phyloP scores from a whole-genome alignment of 2,329 filamentous ascomycete species.

The Talaromyces piceae region DNA sequence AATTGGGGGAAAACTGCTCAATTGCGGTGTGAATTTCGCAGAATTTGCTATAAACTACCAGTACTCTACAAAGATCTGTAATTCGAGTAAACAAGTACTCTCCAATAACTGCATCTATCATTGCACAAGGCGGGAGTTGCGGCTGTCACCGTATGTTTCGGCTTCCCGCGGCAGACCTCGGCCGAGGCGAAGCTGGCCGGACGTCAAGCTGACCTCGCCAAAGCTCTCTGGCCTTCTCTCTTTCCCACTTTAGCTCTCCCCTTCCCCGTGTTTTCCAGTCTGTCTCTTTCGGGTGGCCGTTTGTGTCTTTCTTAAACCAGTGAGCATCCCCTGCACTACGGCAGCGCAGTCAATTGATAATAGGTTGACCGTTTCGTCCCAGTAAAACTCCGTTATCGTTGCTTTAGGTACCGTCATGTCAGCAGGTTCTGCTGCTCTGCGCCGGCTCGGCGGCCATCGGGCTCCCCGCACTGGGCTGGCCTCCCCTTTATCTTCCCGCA shows the following conservation, averaged over 20 bases:
- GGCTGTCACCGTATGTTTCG: constrained; percentile 10
- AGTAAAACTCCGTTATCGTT: neutral
- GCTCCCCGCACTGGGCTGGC: constrained; percentile 35
- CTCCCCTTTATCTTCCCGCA: constrained; percentile 38
- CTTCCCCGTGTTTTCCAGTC: neutral
- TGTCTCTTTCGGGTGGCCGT: neutral
- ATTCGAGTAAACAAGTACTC: too few species aligned
- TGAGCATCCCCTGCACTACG: too few species aligned
- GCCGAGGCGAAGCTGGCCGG: neutral
- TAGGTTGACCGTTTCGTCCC: too few species aligned
- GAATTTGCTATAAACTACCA: neutral
- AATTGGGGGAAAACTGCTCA: neutral
- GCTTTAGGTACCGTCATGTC: constrained; percentile 25
- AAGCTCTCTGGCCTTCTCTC: neutral
- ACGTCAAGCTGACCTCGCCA: constrained; percentile 8
- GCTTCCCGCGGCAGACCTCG: constrained; percentile 4
- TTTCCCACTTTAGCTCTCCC: neutral
- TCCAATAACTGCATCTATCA: too few species aligned
- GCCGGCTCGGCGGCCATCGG: constrained; percentile 36
- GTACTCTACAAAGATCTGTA: neutral
- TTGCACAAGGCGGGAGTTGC: too few species aligned
- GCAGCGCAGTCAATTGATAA: too few species aligned
- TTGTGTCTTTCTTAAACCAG: too few species aligned
- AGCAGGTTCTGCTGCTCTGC: constrained; percentile 33
- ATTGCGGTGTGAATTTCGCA: neutral